These are phyloP conservation scores for Graphilbum fragrans DNA, from an alignment of 2,329 filamentous ascomycete species.

Conservation along the genomic window DNA sequence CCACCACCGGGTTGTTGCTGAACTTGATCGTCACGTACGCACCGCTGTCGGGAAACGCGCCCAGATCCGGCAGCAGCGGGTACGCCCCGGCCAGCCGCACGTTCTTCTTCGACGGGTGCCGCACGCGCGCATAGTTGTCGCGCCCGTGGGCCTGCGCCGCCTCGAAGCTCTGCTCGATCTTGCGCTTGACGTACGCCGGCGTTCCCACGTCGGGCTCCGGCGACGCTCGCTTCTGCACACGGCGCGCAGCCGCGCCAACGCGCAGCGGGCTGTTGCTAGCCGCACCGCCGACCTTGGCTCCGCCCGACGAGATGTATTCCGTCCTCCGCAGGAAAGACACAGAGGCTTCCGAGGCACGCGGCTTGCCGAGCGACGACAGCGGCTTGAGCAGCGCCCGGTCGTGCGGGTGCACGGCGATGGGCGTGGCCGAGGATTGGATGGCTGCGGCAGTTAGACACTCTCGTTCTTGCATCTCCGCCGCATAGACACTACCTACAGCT, in stretches of 20 bases:
- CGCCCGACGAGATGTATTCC: conserved; percentile 73
- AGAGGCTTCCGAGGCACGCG: conserved; percentile 59
- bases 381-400: conserved; percentile 77
- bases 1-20: conserved; percentile 50
- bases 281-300: conserved; percentile 26
- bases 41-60: conserved; percentile 57
- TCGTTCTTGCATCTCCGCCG: not conserved
- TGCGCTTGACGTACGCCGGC: conserved; percentile 54
- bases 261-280: conserved; percentile 1
- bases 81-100: conserved; percentile 47
- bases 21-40: conserved; percentile 62
- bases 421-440: conserved; percentile 65
- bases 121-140: conserved; percentile 41
- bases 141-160: conserved; percentile 40
- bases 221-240: conserved; percentile 26
- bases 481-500: conserved; percentile 64
- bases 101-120: conserved; percentile 46
- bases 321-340: conserved; percentile 93
- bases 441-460: conserved; percentile 32
- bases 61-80: conserved; percentile 52
- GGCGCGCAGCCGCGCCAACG: conserved; percentile 16
- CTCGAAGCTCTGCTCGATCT: conserved; percentile 52
- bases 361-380: conserved; percentile 74
- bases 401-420: conserved; percentile 64
- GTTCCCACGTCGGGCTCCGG: conserved; percentile 38